These are phyloP conservation scores for Gynochthodes officinalis DNA, from an alignment of 257 asterid genomes.

Conservation along the genomic window DNA sequence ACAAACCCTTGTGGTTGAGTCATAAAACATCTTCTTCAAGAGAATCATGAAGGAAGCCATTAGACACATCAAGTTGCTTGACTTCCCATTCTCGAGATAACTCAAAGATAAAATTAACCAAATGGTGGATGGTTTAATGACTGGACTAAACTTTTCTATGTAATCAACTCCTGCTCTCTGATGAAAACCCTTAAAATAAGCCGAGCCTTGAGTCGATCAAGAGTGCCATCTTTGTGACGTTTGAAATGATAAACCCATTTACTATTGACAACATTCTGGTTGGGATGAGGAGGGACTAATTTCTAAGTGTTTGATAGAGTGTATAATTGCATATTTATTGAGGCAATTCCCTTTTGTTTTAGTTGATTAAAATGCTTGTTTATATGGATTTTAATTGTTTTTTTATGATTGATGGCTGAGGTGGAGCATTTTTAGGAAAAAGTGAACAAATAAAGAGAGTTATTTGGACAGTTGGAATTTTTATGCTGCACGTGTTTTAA, in stretches of 20 bases:
- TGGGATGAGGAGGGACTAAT: background rate
- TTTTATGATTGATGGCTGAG: no score
- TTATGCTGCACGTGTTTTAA: no score
- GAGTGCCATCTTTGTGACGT: background rate
- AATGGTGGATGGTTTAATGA: no score
- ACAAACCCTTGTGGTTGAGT: background rate
- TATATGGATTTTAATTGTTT: no score
- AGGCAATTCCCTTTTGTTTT: no score
- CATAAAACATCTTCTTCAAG: no score
- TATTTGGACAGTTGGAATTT: no score
- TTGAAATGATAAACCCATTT: background rate
- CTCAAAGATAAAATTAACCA: background rate
- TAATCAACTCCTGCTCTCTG: background rate
- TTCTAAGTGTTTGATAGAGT: background rate
- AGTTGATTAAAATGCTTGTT: no score
- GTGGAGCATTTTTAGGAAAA: no score
- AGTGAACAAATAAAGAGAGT: no score
- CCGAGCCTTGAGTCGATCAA: background rate
- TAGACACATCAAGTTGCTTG: background rate
- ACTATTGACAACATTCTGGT: background rate
- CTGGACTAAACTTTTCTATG: no score
- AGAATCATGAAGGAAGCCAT: slow-evolving; percentile 10
- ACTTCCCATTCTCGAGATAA: background rate
- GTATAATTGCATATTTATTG: no score
- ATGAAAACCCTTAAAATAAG: background rate